Evolutionary conservation across 192 early-diverging fungal genomes (phyloP), one percentile per base, ranked within the genome.

Genomic region (Entomortierella parvispora): DNA sequence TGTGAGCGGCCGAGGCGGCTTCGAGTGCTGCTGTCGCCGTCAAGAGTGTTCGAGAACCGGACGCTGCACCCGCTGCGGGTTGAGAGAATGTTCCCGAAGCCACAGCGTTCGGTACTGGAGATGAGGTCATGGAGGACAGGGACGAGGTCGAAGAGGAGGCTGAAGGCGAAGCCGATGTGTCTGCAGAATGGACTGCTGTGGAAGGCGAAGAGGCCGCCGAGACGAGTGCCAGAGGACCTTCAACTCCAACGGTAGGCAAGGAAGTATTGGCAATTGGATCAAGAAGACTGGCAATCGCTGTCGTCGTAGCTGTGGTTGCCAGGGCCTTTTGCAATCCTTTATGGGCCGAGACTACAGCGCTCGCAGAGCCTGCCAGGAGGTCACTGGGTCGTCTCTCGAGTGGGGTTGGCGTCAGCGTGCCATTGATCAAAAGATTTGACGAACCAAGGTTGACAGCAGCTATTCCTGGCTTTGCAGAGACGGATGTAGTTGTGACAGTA

Each of bases 21-120:
- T 77, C 74, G 18, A 77, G 29, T 1, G 74, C 74, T 20, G 74
- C 74, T 20, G 74, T 77, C 4, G 74, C 74, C 0, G 65, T 62
- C 54, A 76, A 34, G 3, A 64, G 54, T 2, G 65, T 57, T 29
- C 55, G 48, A 1, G 74, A 57, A 18, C 69, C 74, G 2, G 74
- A 59, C 0, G 60, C 74, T 18, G 58, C 56, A 0, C 51, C 55
- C 7, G 48, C 53, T 2, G 51, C 60, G 1, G 74, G 61, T 22
- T 62, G 72, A 2, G 65, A 77, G n/a, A 67, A 51, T 42, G 50
- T 67, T 9, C 32, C 71, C 18, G 64, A 61, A 6, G 49, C 31
- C 26, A 3, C 45, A 5, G 56, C 18, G 1, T 15, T n/a, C 17
- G 18, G 32, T 15, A 25, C 32, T 14, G 56, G 47, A 1, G 53